A percentile compares a stretch with the other conserved stretches of the same genome.
Conservation (phyloP, 768 basidiomycete genomes). For the Multifurca ochricompacta region DNA sequence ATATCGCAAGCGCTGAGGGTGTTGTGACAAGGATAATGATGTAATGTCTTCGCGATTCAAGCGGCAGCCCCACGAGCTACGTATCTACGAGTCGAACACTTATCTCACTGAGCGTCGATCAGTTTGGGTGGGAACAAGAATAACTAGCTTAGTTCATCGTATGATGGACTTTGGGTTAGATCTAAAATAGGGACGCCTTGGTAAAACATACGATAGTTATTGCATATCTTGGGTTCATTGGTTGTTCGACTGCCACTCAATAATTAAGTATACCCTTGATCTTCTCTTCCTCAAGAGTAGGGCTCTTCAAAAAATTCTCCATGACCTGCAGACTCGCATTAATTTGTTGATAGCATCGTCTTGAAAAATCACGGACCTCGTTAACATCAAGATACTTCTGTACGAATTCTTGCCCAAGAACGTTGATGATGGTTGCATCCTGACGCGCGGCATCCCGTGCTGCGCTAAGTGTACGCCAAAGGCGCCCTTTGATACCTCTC, state of each 20-base stretch:
- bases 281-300: background rate
- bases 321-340: conserved; percentile 6
- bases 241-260: background rate
- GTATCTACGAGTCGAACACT: too few relatives aligned
- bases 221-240: too few relatives aligned
- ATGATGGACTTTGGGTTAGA: too few relatives aligned
- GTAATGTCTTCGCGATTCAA: too few relatives aligned
- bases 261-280: conserved; percentile 4
- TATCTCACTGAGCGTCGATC: too few relatives aligned
- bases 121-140: too few relatives aligned
- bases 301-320: conserved; percentile 10
- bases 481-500: conserved; percentile 41
- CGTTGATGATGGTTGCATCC: conserved; percentile 31
- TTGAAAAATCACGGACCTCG: conserved; percentile 29
- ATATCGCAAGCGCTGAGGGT: too few relatives aligned
- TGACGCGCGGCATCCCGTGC: conserved; percentile 36
- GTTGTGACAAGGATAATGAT: too few relatives aligned
- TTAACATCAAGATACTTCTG: conserved; percentile 42
- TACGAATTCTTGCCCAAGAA: conserved; percentile 42
- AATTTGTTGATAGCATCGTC: background rate
- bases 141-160: too few relatives aligned
- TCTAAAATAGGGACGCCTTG: too few relatives aligned
- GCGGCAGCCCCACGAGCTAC: too few relatives aligned
- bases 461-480: conserved; percentile 44
- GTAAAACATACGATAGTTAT: too few relatives aligned